Evolutionary conservation across 768 basidiomycete species (phyloP), one percentile per base, ranked within the genome.

Genomic region (Pulveroboletus sp.): DNA sequence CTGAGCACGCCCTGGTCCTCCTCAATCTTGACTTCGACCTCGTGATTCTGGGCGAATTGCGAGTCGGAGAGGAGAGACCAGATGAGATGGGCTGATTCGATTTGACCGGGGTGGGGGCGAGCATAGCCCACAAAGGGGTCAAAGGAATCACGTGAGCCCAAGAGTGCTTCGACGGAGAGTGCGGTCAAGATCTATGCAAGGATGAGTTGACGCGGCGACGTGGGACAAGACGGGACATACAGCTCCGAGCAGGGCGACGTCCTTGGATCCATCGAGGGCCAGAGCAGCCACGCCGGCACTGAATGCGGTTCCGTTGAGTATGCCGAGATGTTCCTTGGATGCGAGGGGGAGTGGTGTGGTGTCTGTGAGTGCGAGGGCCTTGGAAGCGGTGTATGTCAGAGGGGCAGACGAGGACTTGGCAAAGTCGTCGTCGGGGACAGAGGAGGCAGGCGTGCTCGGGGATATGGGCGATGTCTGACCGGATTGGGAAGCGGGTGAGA

Each of bases 281-380:
- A 94, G 75, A 7, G 84, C 75, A 5, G 81, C 86, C n/a, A 90
- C 79, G 7, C 87, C 82, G 0, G 90, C 82, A 29, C 85, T 87
- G 67, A 91, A 91, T 0, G 89, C 87, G 2, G 90, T 91, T 42
- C 91, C 92, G 62, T 94, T 94, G 35, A 90, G 68, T 43, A 90
- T 80, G 12, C 88, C 89, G 13, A 90, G 76, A 54, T 88, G 87
- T 45, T 90, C 88, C 65, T 90, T 90, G 14, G 82, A 83, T 4
- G 74, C 78, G 16, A 90, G 78, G 21, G 79, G 69, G 46, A 92
- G 74, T 2, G 89, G 85, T 37, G 74, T 67, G 23, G 90, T 79
- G 32, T 74, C 68, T 53, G 87, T 83, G 19, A 73, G 72, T 2
- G 73, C 69, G 27, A 90, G 75, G 0, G 85, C 88, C 43, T 78